Conservation (phyloP, 2,329 filamentous ascomycete genomes). For the Arthrocladium fulminans region DNA sequence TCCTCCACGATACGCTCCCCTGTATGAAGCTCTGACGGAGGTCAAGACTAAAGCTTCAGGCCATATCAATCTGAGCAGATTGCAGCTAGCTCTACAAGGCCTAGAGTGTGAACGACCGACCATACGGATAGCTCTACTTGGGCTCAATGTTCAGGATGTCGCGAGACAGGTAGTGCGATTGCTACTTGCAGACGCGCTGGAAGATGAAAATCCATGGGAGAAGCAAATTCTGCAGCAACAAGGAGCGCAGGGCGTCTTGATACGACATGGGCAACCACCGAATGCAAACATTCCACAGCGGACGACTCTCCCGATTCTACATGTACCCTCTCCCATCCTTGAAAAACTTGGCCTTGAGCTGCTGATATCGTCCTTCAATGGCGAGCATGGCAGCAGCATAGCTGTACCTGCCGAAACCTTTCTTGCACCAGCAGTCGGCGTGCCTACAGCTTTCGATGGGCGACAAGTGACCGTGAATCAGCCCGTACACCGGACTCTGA, state of each 20-base stretch:
- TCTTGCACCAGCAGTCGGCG: slow-evolving; percentile 67
- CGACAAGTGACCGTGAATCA: slow-evolving; percentile 61
- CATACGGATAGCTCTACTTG: slow-evolving; percentile 50
- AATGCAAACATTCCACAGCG: slow-evolving; percentile 37
- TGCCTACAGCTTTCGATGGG: slow-evolving; percentile 55
- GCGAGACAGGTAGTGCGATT: slow-evolving; percentile 57
- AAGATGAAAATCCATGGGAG: slow-evolving; percentile 58
- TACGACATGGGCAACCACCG: slow-evolving; percentile 49
- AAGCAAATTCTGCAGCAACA: slow-evolving; percentile 45
- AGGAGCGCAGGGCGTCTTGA: slow-evolving; percentile 51
- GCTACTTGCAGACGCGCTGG: slow-evolving; percentile 61
- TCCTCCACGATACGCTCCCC: slow-evolving; percentile 42
- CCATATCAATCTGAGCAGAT: slow-evolving; percentile 50
- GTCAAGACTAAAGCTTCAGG: slow-evolving; percentile 45
- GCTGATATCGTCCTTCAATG: slow-evolving; percentile 43
- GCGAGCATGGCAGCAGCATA: slow-evolving; percentile 13
- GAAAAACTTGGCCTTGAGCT: slow-evolving; percentile 51
- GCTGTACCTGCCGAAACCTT: slow-evolving; percentile 49
- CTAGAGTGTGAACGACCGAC: slow-evolving; percentile 47
- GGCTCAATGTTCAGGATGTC: slow-evolving; percentile 40
- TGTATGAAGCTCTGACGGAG: slow-evolving; percentile 46
- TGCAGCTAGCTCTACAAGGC: slow-evolving; percentile 52
- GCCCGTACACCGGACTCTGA: slow-evolving; percentile 72
- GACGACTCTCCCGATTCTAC: slow-evolving; percentile 46
- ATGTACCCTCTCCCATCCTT: slow-evolving; percentile 48